These are phyloP conservation scores for Trypanosoma boissoni DNA, from an alignment of 208 protist genomes.

Conservation along the genomic window DNA sequence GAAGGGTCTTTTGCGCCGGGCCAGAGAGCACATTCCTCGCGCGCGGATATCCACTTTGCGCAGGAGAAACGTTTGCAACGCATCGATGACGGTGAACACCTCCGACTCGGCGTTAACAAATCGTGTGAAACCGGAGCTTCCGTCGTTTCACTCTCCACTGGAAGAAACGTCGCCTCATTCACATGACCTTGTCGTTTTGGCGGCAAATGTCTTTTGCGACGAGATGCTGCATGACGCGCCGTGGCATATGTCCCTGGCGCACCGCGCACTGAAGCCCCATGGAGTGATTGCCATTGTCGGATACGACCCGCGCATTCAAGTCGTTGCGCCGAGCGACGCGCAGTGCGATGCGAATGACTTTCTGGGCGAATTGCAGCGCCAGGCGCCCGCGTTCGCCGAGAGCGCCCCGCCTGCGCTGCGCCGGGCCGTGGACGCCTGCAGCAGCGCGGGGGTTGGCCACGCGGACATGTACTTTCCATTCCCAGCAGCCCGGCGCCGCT, in stretches of 20 bases:
- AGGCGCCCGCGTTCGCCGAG: not conserved
- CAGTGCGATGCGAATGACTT: slow-evolving; percentile 43
- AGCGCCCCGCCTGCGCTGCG: slow-evolving; percentile 3
- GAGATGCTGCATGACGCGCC: slow-evolving; percentile 78
- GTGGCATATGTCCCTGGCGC: slow-evolving; percentile 74
- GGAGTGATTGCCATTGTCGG: slow-evolving; percentile 76
- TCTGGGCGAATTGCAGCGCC: slow-evolving; percentile 25
- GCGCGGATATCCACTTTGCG: slow-evolving; percentile 36
- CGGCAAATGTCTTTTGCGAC: slow-evolving; percentile 64
- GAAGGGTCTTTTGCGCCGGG: slow-evolving; percentile 32
- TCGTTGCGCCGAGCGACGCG: slow-evolving; percentile 51
- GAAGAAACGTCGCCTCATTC: slow-evolving; percentile 37
- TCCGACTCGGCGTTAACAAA: not conserved
- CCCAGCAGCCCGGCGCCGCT: slow-evolving; percentile 49
- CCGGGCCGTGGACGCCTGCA: slow-evolving; percentile 21
- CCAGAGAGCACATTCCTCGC: slow-evolving; percentile 43
- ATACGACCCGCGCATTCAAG: slow-evolving; percentile 23
- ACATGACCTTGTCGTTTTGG: slow-evolving; percentile 74
- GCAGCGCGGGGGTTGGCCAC: slow-evolving; percentile 49
- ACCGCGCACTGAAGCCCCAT: slow-evolving; percentile 60
- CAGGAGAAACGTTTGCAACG: not conserved
- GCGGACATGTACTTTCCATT: slow-evolving; percentile 83
- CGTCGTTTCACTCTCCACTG: slow-evolving; percentile 28
- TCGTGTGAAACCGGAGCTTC: not conserved
- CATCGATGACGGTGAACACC: not conserved